phyloP scores from a whole-genome alignment of 2,329 filamentous ascomycete species.

The Scopulariopsis brevicaulis region DNA sequence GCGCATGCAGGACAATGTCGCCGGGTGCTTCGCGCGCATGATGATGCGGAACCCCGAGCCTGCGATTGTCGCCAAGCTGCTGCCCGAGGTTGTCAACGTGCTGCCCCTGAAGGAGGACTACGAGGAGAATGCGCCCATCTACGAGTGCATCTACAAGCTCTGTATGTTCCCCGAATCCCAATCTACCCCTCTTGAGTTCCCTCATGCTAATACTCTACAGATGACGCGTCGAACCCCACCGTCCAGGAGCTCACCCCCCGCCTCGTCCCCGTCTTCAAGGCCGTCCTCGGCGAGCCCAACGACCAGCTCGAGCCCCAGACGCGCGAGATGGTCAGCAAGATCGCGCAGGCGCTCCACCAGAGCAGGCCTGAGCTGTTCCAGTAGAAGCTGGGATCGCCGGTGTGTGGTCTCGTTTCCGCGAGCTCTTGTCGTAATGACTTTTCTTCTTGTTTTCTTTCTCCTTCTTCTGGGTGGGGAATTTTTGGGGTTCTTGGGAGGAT shows the following conservation, averaged over 20 bases:
- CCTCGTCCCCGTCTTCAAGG: slow-evolving; percentile 59
- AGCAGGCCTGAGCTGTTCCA: slow-evolving; percentile 18
- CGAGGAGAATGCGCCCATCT: slow-evolving; percentile 93
- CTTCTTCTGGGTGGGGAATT: not conserved
- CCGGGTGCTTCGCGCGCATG: slow-evolving; percentile 84
- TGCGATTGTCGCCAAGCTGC: slow-evolving; percentile 68
- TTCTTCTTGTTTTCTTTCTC: not conserved
- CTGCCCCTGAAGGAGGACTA: slow-evolving; percentile 88
- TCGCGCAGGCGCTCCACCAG: slow-evolving; percentile 39
- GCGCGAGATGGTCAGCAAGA: slow-evolving; percentile 51
- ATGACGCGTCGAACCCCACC: slow-evolving; percentile 57
- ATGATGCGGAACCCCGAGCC: slow-evolving; percentile 79
- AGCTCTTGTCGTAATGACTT: not conserved
- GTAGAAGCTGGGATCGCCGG: not conserved
- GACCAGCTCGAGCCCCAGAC: slow-evolving; percentile 68
- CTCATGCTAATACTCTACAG: slow-evolving; percentile 19
- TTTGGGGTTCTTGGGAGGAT: not conserved
- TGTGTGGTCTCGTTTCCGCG: not conserved
- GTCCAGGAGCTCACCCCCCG: slow-evolving; percentile 59
- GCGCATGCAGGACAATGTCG: slow-evolving; percentile 83
- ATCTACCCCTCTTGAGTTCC: not conserved
- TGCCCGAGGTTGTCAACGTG: slow-evolving; percentile 67
- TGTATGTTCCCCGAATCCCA: no score
- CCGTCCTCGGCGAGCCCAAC: slow-evolving; percentile 59
- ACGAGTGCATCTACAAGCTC: slow-evolving; percentile 77